Conservation (phyloP, 306 rosid species). For the Vachellia pachyceras region DNA sequence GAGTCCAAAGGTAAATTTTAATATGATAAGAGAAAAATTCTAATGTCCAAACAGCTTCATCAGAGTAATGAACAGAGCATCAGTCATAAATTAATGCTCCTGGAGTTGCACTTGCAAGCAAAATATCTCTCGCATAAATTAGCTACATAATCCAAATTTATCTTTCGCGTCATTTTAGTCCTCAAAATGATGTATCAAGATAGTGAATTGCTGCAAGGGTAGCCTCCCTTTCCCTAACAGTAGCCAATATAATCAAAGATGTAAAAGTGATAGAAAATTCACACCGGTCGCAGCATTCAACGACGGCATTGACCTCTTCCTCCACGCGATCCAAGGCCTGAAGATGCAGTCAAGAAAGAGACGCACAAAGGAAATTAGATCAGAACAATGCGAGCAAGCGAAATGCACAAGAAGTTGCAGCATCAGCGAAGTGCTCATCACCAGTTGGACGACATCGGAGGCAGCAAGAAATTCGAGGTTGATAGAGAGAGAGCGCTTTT, state of each 20-base stretch:
- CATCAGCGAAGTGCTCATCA: conserved; percentile 27
- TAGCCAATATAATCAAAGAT: not conserved
- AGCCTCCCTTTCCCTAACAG: not conserved
- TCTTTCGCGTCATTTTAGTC: not conserved
- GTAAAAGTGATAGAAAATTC: not conserved
- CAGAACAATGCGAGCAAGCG: conserved; percentile 23
- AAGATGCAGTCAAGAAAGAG: conserved; percentile 19
- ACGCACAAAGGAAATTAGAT: conserved; percentile 10
- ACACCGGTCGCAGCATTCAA: conserved; percentile 86
- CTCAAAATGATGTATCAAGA: conserved; percentile 4
- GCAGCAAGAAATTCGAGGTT: conserved; percentile 79
- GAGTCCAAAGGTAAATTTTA: not conserved
- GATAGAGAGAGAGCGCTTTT: conserved; percentile 83
- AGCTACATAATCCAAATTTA: not conserved
- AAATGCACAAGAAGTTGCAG: conserved; percentile 11
- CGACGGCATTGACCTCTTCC: conserved; percentile 68
- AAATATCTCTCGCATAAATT: not conserved
- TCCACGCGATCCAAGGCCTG: conserved; percentile 85
- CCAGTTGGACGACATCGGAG: conserved; percentile 69
- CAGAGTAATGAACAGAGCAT: conserved; percentile 24
- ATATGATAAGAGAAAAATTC: not conserved
- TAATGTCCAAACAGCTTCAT: conserved; percentile 5
- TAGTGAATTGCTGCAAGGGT: conserved; percentile 21
- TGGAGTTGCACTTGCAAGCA: not conserved
- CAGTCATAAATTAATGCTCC: not conserved